Evolutionary conservation across 805 yeast species (phyloP).

Genomic region (Myxozyma mucilagina): DNA sequence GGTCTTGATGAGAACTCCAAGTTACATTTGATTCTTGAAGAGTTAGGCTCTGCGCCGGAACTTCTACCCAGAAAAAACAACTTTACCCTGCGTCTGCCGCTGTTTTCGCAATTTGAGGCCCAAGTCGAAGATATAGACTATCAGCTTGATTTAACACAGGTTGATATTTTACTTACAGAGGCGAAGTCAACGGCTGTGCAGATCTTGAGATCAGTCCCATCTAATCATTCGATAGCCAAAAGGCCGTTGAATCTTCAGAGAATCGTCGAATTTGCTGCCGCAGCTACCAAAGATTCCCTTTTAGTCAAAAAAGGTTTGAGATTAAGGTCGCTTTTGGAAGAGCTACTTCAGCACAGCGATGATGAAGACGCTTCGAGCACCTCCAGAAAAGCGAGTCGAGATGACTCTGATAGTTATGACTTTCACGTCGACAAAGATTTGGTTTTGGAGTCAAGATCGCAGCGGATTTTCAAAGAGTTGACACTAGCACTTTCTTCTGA

Average conservation of each 20-base stretch:
- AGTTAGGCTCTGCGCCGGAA: slow-evolving; percentile 39
- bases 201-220: slow-evolving; percentile 41
- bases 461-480: background rate
- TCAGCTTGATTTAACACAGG: slow-evolving; percentile 35
- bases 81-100: slow-evolving; percentile 38
- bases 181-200: slow-evolving; percentile 41
- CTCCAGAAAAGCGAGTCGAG: background rate
- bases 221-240: slow-evolving; percentile 31
- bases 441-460: background rate
- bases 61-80: slow-evolving; percentile 37
- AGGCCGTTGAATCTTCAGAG: slow-evolving; percentile 37
- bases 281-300: slow-evolving; percentile 34
- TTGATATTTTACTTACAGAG: slow-evolving; percentile 41
- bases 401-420: slow-evolving; percentile 12
- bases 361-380: background rate
- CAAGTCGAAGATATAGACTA: slow-evolving; percentile 36
- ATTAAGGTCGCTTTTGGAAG: slow-evolving; percentile 38
- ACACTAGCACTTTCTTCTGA: slow-evolving; percentile 36
- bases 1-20: slow-evolving; percentile 27
- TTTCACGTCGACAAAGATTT: background rate
- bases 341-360: slow-evolving; percentile 31
- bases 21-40: slow-evolving; percentile 35
- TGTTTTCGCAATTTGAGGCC: slow-evolving; percentile 41
- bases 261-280: slow-evolving; percentile 41
- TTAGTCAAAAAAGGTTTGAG: slow-evolving; percentile 40